Base-by-base conservation (phyloP, 139 green algal genomes). In the Micromonas pusilla region DNA sequence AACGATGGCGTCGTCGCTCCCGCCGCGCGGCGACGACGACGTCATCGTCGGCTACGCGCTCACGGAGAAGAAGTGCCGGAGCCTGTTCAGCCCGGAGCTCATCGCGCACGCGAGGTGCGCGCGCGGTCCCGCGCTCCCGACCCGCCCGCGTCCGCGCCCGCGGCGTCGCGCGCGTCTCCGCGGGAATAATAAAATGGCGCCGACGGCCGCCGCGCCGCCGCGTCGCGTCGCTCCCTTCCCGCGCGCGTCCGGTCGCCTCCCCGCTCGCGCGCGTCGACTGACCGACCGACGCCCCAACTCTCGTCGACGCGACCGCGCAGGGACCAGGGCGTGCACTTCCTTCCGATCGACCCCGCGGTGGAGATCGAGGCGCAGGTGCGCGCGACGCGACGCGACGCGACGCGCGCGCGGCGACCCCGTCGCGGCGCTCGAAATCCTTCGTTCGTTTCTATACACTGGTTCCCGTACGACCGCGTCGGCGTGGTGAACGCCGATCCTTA, bases 41-140 rank as follows among this genome's bases (percentile, higher is more conserved):
- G 26, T 68, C 16, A 20, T 36, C n/a, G 62, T 68, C n/a, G 62
- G 62, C 62, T 68, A 68, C 62, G 62, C 62, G 62, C 62, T 68
- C 16, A 68, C 62, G 20, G 62, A 30, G n/a, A 68, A 68, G 26
- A 68, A 68, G 62, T 5, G n/a, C n/a, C 13, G 62, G 5, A 30
- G 62, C n/a, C 9, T 68, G 20, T 32, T 68, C 5, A 68, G 62
- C 62, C n/a, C 25, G 4, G 62, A 30, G 62, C 62, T 68, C 62
- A 4, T 68, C 9, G 62, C 62, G 62, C 62, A 32, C n/a, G 25
- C n/a, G 25, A 68, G 62, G 62, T 68, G 62, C 62, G 62, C 62
- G 26, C 6, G 13, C 13, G 62, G 26, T 16, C 52, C 19, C 52
- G 52, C 26, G 62, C 13, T 16, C 9, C 20, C 45, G 45, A 57